Conservation (phyloP, 2,329 filamentous ascomycete species). For the Colletotrichum cuscutae region DNA sequence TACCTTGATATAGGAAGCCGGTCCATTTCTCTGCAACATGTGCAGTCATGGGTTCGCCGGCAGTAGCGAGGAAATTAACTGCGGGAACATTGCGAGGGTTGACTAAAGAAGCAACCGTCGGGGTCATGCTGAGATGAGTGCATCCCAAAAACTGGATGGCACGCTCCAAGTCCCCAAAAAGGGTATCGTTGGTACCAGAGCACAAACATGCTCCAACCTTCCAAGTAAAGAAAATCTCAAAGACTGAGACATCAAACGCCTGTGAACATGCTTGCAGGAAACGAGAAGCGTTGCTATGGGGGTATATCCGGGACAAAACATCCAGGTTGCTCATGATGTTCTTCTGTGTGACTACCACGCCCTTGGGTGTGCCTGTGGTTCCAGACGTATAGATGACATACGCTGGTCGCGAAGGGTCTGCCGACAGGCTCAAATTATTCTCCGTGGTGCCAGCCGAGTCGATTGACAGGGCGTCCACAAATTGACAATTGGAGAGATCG, state of each 20-base stretch:
- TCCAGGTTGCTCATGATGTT: conserved; percentile 83
- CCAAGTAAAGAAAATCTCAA: conserved; percentile 92
- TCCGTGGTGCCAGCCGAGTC: conserved; percentile 43
- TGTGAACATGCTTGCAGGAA: conserved; percentile 86
- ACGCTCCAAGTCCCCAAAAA: conserved; percentile 78
- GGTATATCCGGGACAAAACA: conserved; percentile 74
- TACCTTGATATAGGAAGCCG: conserved; percentile 76
- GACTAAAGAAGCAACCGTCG: conserved; percentile 84
- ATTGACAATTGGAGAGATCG: conserved; percentile 31
- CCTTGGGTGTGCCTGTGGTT: conserved; percentile 83
- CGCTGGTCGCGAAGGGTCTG: conserved; percentile 64
- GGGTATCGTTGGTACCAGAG: conserved; percentile 76
- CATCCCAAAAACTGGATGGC: conserved; percentile 71
- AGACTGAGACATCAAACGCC: conserved; percentile 88
- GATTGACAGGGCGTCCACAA: conserved; percentile 48
- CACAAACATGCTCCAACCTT: conserved; percentile 82
- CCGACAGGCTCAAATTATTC: conserved; percentile 49
- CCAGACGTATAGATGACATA: conserved; percentile 89
- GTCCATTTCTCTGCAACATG: conserved; percentile 78
- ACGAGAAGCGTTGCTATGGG: conserved; percentile 61
- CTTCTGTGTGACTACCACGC: conserved; percentile 79
- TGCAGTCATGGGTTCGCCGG: conserved; percentile 82
- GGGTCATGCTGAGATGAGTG: conserved; percentile 87
- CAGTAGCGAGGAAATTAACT: conserved; percentile 81
- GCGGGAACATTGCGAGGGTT: conserved; percentile 73